Evolutionary conservation across 768 basidiomycete genomes (phyloP), one percentile per base, ranked within the genome.

Genomic region (Pleurotus tuoliensis): DNA sequence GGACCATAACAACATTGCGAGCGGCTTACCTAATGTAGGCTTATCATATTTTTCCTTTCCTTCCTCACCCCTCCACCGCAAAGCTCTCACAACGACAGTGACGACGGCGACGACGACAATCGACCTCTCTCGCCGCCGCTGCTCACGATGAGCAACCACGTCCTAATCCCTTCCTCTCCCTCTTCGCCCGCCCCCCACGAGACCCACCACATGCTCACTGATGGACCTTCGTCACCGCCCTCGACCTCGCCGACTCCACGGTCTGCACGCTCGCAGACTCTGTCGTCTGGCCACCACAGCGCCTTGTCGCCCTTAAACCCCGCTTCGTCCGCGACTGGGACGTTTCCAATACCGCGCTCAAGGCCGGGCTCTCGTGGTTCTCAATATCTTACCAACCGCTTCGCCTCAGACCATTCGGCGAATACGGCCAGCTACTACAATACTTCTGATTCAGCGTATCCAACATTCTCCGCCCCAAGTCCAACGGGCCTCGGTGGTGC

Each of bases 301-400:
- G 70, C 77, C 41, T 77, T 82, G 24, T 82, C 82, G 4, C 82
- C 82, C 1, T 71, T 83, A 47, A 82, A 83, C 55, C 80, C 82
- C 16, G 73, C 74, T 58, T 24, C 65, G 24, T 45, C 55, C 41
- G 69, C 63, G 16, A 16, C 56, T 1, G 58, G 56, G 9, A 40
- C 58, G 7, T 49, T 56, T 40, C 64, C 62, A 12, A 69, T 56
- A 34, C 11, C 49, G 8, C 76, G 74, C 37, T 71, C 78, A 3
- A 71, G 74, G 40, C 65, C 76, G 4, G 68, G 63, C 24, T 77
- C 78, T 4, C 68, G 72, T 39, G 73, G 71, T 44, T 79, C 71
- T 61, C 63, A 73, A 57, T 58, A 69, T 61, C 67, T 82, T 63
- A 70, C 51, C 12, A 52, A 70, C 61, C 76, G 79, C 59, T 63